Percentiles rank a stretch among this genome's conserved stretches.
Evolutionary conservation across 129 eudicot species (phyloP).

Genomic region (Artemisia annua): DNA sequence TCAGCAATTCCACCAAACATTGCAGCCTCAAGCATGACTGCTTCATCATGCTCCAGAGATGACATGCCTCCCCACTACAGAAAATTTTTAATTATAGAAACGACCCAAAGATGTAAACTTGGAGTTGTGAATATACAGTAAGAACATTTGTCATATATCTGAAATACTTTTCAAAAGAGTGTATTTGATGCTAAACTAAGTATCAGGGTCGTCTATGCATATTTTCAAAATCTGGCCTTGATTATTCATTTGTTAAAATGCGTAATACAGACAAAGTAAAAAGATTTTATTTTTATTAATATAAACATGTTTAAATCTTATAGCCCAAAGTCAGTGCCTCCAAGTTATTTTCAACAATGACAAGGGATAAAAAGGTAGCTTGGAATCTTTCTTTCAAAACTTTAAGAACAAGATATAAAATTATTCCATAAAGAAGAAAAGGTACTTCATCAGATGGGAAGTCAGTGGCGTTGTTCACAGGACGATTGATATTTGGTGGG

Average conservation of each 20-base stretch:
- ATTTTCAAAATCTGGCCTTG: no score
- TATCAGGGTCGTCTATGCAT: no score
- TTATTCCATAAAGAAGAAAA: background rate
- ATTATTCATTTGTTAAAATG: background rate
- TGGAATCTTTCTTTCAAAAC: background rate
- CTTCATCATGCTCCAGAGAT: conserved; percentile 95
- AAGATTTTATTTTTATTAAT: background rate
- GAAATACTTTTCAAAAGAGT: background rate
- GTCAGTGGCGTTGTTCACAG: conserved; percentile 41
- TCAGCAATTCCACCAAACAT: conserved; percentile 86
- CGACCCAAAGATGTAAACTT: background rate
- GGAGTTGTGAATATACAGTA: background rate
- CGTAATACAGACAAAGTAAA: background rate
- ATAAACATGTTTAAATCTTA: no score
- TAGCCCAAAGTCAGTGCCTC: no score
- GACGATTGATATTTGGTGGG: conserved; percentile 27
- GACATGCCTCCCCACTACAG: conserved; percentile 98
- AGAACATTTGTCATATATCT: conserved; percentile 9
- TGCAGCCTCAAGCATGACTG: conserved; percentile 99
- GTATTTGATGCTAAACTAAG: no score
- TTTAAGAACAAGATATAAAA: background rate
- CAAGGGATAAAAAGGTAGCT: background rate
- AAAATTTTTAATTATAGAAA: background rate
- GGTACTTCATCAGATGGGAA: conserved; percentile 76
- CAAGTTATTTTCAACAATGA: background rate